Evolutionary conservation across 768 basidiomycete genomes (phyloP), one percentile per base, ranked within the genome.

Genomic region (Suillus brevipes): DNA sequence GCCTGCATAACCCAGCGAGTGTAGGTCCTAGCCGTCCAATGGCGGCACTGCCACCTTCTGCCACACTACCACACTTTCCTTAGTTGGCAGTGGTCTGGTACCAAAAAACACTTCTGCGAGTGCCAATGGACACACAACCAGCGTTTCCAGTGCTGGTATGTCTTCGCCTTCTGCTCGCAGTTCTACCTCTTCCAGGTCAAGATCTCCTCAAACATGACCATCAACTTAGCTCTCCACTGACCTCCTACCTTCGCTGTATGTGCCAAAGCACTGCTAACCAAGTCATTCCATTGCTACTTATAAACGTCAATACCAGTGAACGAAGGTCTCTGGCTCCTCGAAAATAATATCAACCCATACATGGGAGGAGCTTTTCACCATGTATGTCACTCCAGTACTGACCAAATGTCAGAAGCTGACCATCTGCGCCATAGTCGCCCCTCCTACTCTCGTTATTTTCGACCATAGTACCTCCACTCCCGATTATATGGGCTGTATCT

Each of bases 281-380:
- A 31, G 20, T 5, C 0, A 36, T 38, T 64, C 31, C 28, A 47
- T 61, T 14, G 38, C 62, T 69, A 36, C 34, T 36, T 66, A 36
- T 63, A 60, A 47, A 55, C 71, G 69, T 64, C 20, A 68, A 61
- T 69, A 64, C 66, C 67, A 98, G 97, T 99, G 65, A 87, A 88
- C 73, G 97, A 98, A 77, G 96, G 95, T 20, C 83, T 97, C 6
- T 94, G 89, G 77, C 84, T 98, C 18, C 89, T 89, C 67, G 79
- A 83, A 49, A 80, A 91, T 77, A 88, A 86, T n/a, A 79, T 93
- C 28, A 87, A 95, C 73, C 95, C 95, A 37, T 98, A 97, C 69
- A 84, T 89, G 64, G 95, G 94, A 47, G 92, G 93, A 6, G 78
- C 88, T 12, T 94, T 97, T 73, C 85, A 89, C 72, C 95, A 97